phyloP scores from a whole-genome alignment of 2,329 filamentous ascomycete species.

The Monilinia fructigena region DNA sequence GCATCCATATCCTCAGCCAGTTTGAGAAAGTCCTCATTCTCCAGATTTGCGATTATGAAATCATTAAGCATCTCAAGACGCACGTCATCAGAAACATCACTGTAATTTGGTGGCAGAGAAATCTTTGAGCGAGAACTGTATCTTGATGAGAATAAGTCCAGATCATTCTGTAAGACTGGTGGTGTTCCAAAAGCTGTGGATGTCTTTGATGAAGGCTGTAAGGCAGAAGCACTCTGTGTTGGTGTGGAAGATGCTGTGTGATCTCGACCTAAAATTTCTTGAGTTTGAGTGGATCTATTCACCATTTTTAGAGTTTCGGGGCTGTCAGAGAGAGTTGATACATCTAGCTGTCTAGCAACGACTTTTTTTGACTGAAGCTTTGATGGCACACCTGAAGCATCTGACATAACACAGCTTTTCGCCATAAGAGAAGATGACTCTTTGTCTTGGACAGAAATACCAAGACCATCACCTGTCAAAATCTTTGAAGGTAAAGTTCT shows the following conservation, averaged over 20 bases:
- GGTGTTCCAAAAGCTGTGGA: not conserved
- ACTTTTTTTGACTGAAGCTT: conserved; percentile 23
- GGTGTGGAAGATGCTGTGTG: conserved; percentile 22
- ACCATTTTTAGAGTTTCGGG: conserved; percentile 33
- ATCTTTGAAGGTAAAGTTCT: not conserved
- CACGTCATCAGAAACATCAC: conserved; percentile 40
- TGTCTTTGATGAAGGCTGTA: not conserved
- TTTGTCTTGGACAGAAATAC: conserved; percentile 15
- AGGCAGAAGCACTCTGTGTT: not conserved
- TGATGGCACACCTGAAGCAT: conserved; percentile 27
- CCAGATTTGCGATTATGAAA: conserved; percentile 51
- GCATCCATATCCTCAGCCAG: conserved; percentile 51
- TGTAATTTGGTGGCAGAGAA: conserved; percentile 3
- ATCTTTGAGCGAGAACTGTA: conserved; percentile 5
- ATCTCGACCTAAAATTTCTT: conserved; percentile 29
- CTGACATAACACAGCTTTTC: conserved; percentile 29
- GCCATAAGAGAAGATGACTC: conserved; percentile 29
- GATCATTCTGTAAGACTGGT: conserved; percentile 1
- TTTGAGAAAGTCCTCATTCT: conserved; percentile 49
- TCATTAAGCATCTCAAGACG: conserved; percentile 47
- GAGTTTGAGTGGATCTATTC: conserved; percentile 38
- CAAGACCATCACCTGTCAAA: not conserved
- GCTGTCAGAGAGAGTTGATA: conserved; percentile 19
- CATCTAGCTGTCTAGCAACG: conserved; percentile 24
- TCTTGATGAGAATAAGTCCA: conserved; percentile 7